Evolutionary conservation across 1,139 yeast genomes (phyloP).

Genomic region (Nakaseomyces delphensis): DNA sequence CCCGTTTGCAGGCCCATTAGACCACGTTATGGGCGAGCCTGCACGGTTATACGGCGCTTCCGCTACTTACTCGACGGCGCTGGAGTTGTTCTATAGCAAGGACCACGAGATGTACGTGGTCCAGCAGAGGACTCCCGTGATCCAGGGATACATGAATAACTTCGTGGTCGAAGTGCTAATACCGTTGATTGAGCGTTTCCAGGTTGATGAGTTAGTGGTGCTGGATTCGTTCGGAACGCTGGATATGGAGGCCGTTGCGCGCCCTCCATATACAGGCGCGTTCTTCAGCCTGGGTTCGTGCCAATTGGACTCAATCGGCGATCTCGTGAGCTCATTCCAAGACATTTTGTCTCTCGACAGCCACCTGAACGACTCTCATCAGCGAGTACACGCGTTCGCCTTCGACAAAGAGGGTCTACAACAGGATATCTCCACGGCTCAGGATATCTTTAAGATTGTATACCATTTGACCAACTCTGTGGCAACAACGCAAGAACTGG

Average conservation of each 20-base stretch:
- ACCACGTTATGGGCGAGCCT: conserved; percentile 31
- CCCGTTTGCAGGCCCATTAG: conserved; percentile 81
- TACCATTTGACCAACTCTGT: conserved; percentile 23
- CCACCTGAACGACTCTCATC: conserved; percentile 16
- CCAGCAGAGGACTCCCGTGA: conserved; percentile 78
- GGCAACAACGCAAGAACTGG: conserved; percentile 6
- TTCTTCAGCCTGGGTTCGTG: conserved; percentile 17
- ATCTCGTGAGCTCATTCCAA: conserved; percentile 19
- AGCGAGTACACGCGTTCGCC: conserved; percentile 15
- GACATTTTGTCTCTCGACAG: conserved; percentile 17
- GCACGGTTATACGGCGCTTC: background rate
- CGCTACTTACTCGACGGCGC: conserved; percentile 40
- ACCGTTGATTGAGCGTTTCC: conserved; percentile 39
- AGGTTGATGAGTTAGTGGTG: conserved; percentile 44
- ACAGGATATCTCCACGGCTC: conserved; percentile 25
- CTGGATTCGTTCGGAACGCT: conserved; percentile 64
- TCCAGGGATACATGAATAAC: conserved; percentile 49
- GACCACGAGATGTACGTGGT: conserved; percentile 43
- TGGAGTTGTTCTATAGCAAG: conserved; percentile 48
- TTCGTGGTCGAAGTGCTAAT: conserved; percentile 48
- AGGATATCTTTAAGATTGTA: conserved; percentile 24
- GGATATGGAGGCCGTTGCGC: conserved; percentile 31
- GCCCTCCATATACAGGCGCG: conserved; percentile 9
- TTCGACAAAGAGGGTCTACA: conserved; percentile 24
- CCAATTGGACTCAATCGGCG: conserved; percentile 20